Percentiles rank a stretch among this genome's conserved stretches.
phyloP scores from a whole-genome alignment of 1,284 basidiomycete genomes.

The Singerocomus rubriflavus region DNA sequence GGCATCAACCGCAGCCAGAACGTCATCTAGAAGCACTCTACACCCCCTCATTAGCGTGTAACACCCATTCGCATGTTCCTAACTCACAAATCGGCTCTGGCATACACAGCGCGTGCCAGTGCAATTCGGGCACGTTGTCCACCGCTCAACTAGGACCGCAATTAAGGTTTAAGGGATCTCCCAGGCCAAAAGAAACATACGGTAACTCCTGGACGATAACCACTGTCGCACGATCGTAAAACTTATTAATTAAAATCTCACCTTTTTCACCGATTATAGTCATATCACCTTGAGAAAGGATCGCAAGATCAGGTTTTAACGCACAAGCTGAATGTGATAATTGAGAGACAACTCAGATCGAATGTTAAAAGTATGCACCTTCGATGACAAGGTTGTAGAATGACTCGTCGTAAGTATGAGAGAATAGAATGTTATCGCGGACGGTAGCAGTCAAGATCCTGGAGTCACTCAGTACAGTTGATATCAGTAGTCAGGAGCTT shows the following conservation, averaged over 20 bases:
- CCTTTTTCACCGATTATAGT: conserved; percentile 71
- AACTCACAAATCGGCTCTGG: conserved; percentile 53
- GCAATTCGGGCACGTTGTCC: conserved; percentile 63
- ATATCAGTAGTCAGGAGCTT: too few species aligned
- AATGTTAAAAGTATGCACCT: conserved; percentile 40
- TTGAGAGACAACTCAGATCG: background rate
- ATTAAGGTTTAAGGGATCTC: too few species aligned
- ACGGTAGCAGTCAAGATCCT: conserved; percentile 84
- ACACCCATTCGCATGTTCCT: too few species aligned
- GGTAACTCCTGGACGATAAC: conserved; percentile 25
- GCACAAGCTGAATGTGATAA: conserved; percentile 68
- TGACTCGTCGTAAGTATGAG: conserved; percentile 78
- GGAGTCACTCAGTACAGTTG: conserved; percentile 4
- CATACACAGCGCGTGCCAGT: conserved; percentile 48
- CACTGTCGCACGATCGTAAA: too few species aligned
- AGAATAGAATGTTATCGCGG: conserved; percentile 89
- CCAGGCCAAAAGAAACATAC: conserved; percentile 18
- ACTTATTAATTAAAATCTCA: conserved; percentile 17
- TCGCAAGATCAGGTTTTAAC: conserved; percentile 72
- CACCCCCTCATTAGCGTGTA: background rate
- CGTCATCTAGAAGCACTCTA: conserved; percentile 35
- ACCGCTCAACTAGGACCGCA: conserved; percentile 45
- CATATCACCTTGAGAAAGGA: conserved; percentile 70
- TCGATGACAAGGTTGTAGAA: conserved; percentile 77
- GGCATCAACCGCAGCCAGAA: conserved; percentile 61